Evolutionary conservation across 768 basidiomycete species (phyloP), one percentile per base, ranked within the genome.

Genomic region (Leccinum aurantiacum): DNA sequence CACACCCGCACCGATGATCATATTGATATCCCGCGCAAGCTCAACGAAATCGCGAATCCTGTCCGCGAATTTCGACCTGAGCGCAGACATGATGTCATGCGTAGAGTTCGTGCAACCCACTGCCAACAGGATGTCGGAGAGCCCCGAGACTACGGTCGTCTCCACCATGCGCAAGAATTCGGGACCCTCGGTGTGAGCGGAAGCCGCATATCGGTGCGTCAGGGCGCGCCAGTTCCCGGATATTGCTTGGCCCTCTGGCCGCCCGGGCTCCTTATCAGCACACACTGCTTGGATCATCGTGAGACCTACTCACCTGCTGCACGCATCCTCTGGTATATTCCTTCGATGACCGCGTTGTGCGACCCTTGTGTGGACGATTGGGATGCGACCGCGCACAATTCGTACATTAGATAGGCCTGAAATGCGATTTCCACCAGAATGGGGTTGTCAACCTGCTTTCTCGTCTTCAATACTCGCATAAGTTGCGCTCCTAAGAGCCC

Each of bases 1-100:
- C 11, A 67, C 58, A n/a, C 64, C 71, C 22, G 64, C 63, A 1
- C 66, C 61, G 3, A 69, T 60, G 1, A 66, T 59, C 52, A 64
- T 69, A 47, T 83, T 84, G 37, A 86, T 66, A 11, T 74, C 74
- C 38, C 79, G 73, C 11, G 83, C 80, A 19, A 76, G 69, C 49
- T 75, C 74, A 41, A 82, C 77, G 44, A 86, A 75, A 14, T 71
- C 63, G 29, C 63, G 65, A 14, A 85, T 70, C 27, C 75, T 75
- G 0, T 76, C 76, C 1, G 68, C 71, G 63, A 84, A 86, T 22
- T 74, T 75, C 4, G 70, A 63, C 31, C 70, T 69, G 46, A 85
- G 71, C n/a, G 71, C 70, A 9, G 78, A 74, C 13, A 74, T 74
- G 1, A 82, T 67, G 8, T 71, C 68, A 0, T 56, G 11, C 48